Conservation (phyloP, 345 rosid species). For the Combretum micranthum region DNA sequence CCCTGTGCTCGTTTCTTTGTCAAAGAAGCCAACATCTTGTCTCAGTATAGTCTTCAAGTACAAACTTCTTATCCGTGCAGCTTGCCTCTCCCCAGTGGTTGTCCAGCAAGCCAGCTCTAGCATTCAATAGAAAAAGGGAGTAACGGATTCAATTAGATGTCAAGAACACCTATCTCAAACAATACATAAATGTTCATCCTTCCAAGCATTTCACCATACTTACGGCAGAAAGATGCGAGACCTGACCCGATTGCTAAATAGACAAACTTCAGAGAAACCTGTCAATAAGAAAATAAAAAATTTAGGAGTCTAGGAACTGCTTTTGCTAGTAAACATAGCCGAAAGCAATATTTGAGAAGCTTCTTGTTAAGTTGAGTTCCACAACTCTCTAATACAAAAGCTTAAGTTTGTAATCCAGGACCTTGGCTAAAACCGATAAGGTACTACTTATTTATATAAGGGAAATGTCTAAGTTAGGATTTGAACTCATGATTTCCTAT, state of each 20-base stretch:
- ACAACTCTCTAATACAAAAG: too few relatives aligned
- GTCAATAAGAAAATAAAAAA: not conserved
- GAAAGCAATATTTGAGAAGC: too few relatives aligned
- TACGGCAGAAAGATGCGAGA: slow-evolving; percentile 18
- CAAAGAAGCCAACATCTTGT: slow-evolving; percentile 35
- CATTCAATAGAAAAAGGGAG: not conserved
- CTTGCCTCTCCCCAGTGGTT: slow-evolving; percentile 44
- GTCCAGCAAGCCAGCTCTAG: slow-evolving; percentile 41
- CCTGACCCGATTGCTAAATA: slow-evolving; percentile 13
- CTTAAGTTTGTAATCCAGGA: too few relatives aligned
- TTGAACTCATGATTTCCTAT: too few relatives aligned
- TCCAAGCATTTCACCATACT: not conserved
- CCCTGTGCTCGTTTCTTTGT: slow-evolving; percentile 32
- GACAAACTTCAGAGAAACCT: slow-evolving; percentile 14
- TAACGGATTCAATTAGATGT: too few relatives aligned
- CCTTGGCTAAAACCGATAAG: too few relatives aligned
- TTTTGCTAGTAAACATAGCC: not conserved
- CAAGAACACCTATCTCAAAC: too few relatives aligned
- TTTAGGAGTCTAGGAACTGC: not conserved
- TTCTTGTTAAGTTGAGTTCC: too few relatives aligned
- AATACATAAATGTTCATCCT: not conserved
- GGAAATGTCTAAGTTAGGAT: too few relatives aligned
- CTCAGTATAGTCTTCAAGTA: slow-evolving; percentile 32
- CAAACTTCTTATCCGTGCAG: slow-evolving; percentile 28
- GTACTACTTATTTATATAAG: too few relatives aligned